A percentile compares a stretch with the other conserved stretches of the same genome.
Evolutionary conservation across 345 rosid genomes (phyloP).

Genomic region (Citrus hindsii): DNA sequence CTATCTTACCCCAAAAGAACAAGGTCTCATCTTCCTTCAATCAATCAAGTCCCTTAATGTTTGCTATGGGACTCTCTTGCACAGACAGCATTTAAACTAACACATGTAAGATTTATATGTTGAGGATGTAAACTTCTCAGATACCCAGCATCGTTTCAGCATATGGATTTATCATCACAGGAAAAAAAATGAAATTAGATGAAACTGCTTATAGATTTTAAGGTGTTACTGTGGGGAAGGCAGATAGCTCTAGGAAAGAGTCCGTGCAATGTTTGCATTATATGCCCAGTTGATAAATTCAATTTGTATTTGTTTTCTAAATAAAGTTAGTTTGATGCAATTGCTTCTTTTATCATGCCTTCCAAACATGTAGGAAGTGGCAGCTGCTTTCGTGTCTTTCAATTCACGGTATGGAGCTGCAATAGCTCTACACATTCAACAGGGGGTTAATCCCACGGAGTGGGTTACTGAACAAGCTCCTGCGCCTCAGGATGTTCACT

Average conservation of each 20-base stretch:
- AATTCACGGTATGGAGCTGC: constrained; percentile 80
- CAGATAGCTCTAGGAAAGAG: constrained; percentile 4
- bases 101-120: no score
- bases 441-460: constrained; percentile 73
- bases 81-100: no score
- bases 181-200: not conserved
- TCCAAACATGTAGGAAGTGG: constrained; percentile 58
- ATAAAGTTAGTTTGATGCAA: constrained; percentile 7
- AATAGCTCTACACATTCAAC: constrained; percentile 68
- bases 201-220: not conserved
- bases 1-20: not conserved
- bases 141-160: not conserved
- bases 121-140: no score
- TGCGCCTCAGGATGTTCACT: constrained; percentile 76
- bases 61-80: not conserved
- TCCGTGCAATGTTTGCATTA: not conserved
- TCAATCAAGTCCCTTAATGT: not conserved
- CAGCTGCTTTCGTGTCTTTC: constrained; percentile 91
- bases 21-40: not conserved
- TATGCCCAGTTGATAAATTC: not conserved
- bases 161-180: not conserved
- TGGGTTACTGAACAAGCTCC: constrained; percentile 95
- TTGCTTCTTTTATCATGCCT: constrained; percentile 10
- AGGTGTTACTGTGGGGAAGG: not conserved
- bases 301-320: not conserved